These are phyloP conservation scores for Monilinia fructicola DNA, from an alignment of 2,329 filamentous ascomycete genomes.

Conservation along the genomic window DNA sequence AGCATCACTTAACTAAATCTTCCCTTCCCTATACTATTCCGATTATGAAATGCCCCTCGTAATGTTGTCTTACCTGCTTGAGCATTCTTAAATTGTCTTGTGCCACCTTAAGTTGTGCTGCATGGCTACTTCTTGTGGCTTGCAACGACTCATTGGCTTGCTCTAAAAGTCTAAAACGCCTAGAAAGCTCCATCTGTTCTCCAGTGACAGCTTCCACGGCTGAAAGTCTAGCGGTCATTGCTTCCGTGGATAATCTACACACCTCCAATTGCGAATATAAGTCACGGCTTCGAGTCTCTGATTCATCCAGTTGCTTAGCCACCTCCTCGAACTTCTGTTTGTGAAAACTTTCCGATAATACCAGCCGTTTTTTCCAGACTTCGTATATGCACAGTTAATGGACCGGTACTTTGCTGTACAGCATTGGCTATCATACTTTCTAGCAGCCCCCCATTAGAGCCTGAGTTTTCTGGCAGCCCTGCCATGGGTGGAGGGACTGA, in stretches of 20 bases:
- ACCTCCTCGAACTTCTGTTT: slow-evolving; percentile 16
- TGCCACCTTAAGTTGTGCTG: slow-evolving; percentile 2
- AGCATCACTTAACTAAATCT: not conserved
- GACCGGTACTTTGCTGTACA: not conserved
- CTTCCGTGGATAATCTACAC: slow-evolving; percentile 1
- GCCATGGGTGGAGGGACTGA: not conserved
- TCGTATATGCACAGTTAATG: slow-evolving; percentile 4
- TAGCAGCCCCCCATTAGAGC: slow-evolving; percentile 14
- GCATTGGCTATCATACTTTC: slow-evolving; percentile 17
- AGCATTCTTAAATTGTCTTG: slow-evolving; percentile 3
- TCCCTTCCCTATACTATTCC: not conserved
- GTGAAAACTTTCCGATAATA: slow-evolving; percentile 4
- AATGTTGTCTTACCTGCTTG: slow-evolving; percentile 9
- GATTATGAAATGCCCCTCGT: not conserved
- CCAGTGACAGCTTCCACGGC: not conserved
- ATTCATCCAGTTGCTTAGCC: slow-evolving; percentile 6
- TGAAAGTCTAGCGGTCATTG: slow-evolving; percentile 8
- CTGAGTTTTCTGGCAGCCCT: not conserved
- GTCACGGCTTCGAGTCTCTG: not conserved
- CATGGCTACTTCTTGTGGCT: not conserved
- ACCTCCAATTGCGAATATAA: slow-evolving; percentile 3
- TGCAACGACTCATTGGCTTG: not conserved
- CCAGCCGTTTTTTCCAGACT: not conserved
- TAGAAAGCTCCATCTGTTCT: not conserved
- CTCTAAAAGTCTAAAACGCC: not conserved